phyloP scores from a whole-genome alignment of 202 grass and related monocot species.

The Setaria italica region DNA sequence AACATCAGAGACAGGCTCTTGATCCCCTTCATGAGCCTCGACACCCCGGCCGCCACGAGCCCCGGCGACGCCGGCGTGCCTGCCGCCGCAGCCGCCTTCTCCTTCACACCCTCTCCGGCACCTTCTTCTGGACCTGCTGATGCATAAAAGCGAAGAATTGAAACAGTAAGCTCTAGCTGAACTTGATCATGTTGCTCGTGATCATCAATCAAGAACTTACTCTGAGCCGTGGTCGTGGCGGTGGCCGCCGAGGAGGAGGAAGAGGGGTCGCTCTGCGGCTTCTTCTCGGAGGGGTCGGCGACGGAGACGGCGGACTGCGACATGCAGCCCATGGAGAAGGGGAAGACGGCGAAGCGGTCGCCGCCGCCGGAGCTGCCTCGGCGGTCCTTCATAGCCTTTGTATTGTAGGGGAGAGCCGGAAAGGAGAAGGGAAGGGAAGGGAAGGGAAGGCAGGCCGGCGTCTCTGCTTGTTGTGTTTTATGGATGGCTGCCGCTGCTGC shows the following conservation, averaged over 20 bases:
- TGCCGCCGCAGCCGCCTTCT: background rate
- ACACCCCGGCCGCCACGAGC: slow-evolving; percentile 55
- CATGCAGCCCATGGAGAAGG: slow-evolving; percentile 78
- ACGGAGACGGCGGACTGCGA: slow-evolving; percentile 69
- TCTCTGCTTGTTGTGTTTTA: slow-evolving; percentile 4
- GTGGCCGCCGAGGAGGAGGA: background rate
- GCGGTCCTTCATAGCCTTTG: slow-evolving; percentile 59
- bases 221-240: background rate
- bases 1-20: slow-evolving; percentile 75
- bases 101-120: slow-evolving; percentile 36
- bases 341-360: slow-evolving; percentile 57
- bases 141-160: background rate
- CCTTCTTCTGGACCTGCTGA: slow-evolving; percentile 20
- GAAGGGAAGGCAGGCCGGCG: background rate
- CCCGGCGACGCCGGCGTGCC: slow-evolving; percentile 10
- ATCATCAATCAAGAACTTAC: slow-evolving; percentile 1
- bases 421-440: no score
- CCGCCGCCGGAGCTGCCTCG: slow-evolving; percentile 41
- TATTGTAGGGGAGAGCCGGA: background rate
- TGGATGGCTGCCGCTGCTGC: background rate
- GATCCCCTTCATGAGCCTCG: slow-evolving; percentile 72
- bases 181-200: background rate
- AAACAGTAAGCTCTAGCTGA: no score
- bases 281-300: slow-evolving; percentile 49
- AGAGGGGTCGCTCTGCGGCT: slow-evolving; percentile 27